These are phyloP conservation scores for Talaromyces nanjingensis DNA, from an alignment of 495 filamentous ascomycete species.

Conservation along the genomic window DNA sequence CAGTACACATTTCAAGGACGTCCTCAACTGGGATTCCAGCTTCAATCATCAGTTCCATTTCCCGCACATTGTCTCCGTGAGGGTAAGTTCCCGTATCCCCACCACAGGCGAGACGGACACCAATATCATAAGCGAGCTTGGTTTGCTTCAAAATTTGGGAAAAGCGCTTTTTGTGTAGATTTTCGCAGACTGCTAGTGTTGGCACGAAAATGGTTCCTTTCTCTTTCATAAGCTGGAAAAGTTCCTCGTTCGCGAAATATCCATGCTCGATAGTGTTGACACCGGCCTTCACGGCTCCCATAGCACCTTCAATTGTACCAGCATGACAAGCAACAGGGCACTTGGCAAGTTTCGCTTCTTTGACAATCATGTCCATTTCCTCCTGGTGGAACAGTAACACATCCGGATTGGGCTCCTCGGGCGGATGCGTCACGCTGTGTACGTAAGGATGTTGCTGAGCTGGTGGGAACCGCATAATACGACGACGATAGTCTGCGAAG, in stretches of 20 bases:
- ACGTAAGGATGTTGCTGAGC: conserved; percentile 13
- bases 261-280: conserved; percentile 47
- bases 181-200: conserved; percentile 37
- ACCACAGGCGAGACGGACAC: conserved; percentile 37
- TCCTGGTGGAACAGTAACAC: conserved; percentile 34
- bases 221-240: conserved; percentile 29
- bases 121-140: conserved; percentile 28
- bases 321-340: conserved; percentile 41
- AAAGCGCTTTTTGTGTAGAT: conserved; percentile 13
- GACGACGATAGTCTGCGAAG: conserved; percentile 45
- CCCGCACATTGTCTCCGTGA: conserved; percentile 42
- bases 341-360: conserved; percentile 31
- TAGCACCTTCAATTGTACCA: conserved; percentile 27
- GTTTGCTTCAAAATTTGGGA: conserved; percentile 16
- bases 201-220: conserved; percentile 41
- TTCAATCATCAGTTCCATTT: conserved; percentile 43
- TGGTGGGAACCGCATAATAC: conserved; percentile 37
- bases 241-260: conserved; percentile 28
- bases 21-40: conserved; percentile 43
- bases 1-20: conserved; percentile 34
- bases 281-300: conserved; percentile 41
- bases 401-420: conserved; percentile 32
- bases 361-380: conserved; percentile 46
- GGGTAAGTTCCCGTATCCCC: conserved; percentile 46
- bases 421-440: conserved; percentile 17